Conservation (phyloP, 2,329 filamentous ascomycete species). For the Alternaria gansuensis region DNA sequence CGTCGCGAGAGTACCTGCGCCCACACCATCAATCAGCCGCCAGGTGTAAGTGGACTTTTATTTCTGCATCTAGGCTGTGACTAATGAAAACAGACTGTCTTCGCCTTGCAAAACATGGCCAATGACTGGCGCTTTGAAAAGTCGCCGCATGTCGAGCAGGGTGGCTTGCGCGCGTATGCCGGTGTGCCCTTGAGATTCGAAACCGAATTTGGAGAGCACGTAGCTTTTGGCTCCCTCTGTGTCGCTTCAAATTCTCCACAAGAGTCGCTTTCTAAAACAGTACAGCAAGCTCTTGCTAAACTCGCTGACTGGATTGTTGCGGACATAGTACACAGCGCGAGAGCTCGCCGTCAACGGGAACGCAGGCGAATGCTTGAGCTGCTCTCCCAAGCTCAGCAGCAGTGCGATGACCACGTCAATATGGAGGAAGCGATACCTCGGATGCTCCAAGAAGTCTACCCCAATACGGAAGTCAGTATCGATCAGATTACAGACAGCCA, state of each 20-base stretch:
- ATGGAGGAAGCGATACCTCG: constrained; percentile 40
- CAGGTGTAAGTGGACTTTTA: constrained; percentile 36
- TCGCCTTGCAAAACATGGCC: constrained; percentile 55
- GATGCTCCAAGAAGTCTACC: constrained; percentile 49
- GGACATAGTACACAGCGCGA: constrained; percentile 54
- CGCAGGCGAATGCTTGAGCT: constrained; percentile 53
- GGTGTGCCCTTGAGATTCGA: constrained; percentile 55
- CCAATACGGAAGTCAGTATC: constrained; percentile 44
- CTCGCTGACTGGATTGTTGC: constrained; percentile 54
- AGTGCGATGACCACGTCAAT: constrained; percentile 30
- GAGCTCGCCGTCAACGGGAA: constrained; percentile 53
- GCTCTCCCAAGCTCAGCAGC: constrained; percentile 38
- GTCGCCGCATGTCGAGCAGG: constrained; percentile 54
- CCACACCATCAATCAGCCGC: constrained; percentile 54
- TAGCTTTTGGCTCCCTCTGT: constrained; percentile 57
- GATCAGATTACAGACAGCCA: constrained; percentile 33
- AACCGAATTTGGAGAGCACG: constrained; percentile 52
- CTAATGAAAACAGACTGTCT: constrained; percentile 45
- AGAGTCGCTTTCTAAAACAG: constrained; percentile 41
- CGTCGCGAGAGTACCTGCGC: constrained; percentile 59
- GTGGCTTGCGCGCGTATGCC: constrained; percentile 55
- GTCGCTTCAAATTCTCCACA: constrained; percentile 53
- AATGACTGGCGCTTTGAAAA: constrained; percentile 58
- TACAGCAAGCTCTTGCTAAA: constrained; percentile 50
- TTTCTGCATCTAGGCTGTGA: constrained; percentile 4